Base-by-base conservation (phyloP, 345 rosid species). In the Syzygium jambos region DNA sequence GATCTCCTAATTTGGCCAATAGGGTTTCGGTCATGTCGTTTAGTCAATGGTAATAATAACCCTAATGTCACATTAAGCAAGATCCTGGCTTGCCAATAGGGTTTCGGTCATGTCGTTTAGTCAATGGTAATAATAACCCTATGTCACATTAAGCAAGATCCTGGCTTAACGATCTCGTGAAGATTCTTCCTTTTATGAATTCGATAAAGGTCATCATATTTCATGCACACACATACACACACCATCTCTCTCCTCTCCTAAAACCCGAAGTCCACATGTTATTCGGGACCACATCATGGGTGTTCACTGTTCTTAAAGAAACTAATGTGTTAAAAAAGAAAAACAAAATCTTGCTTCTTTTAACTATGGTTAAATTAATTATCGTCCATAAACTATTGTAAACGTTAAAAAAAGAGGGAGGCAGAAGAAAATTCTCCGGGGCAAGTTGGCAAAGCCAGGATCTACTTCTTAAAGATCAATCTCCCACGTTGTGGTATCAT, bases 111-210 rank as follows among this genome's bases (percentile, higher is more conserved):
- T 22, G 46, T 34, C 61, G 13, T 84, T 46, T 29, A 29, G 86
- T 52, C 59, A 52, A 52, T 84, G 27, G 86, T 84, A 30, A 84
- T 84, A 29, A 84, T 84, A 54, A 52, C 63, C 86, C 59, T 52
- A 41, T 51, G 41, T 56, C 49, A 77, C 85, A 85, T 86, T 86
- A 25, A 88, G 89, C 91, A 94, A 87, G 95, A 92, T 93, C 95
- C 93, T 88, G 87, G 90, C 92, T 92, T 90, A 88, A 93, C 91
- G 93, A 92, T 93, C 91, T 88, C 87, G 90, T 85, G 92, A 90
- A 89, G 86, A 88, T 84, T 86, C 55, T 49, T 77, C 86, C 86
- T 85, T 90, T 91, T 90, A 90, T 89, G 91, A 93, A 91, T 73
- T 73, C 82, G 82, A 73, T 38, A 73, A 73, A 19, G 49, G 82